phyloP scores from a whole-genome alignment of 352 stramenopile species.

The Phytophthora sansomeana region DNA sequence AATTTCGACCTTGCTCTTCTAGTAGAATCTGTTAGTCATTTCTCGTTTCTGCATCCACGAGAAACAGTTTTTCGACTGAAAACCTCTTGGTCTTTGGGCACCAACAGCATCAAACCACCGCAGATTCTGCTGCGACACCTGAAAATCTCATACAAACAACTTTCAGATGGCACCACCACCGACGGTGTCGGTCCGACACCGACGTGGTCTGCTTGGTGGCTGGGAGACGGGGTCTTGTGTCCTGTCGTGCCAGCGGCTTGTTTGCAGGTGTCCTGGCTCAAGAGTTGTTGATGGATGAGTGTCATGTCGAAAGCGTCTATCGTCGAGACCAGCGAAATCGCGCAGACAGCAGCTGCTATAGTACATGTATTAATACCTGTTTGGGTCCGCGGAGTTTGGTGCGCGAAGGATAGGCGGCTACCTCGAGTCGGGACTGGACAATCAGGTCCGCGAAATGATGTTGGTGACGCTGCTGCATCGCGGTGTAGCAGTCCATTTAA shows the following conservation, averaged over 20 bases:
- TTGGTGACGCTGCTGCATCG: conserved; percentile 13
- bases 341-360: not conserved
- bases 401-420: too few species aligned
- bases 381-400: not conserved
- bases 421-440: not conserved
- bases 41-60: too few species aligned
- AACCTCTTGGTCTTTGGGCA: too few species aligned
- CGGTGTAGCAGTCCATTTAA: not conserved
- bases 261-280: conserved; percentile 20
- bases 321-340: not conserved
- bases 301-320: conserved; percentile 18
- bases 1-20: too few species aligned
- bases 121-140: too few species aligned
- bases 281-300: conserved; percentile 25
- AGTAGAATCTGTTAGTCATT: too few species aligned
- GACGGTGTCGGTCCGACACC: too few species aligned
- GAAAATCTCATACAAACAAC: too few species aligned
- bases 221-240: not conserved
- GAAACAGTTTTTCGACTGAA: too few species aligned
- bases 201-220: conserved; percentile 1
- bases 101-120: too few species aligned
- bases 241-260: not conserved
- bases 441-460: conserved; percentile 3
- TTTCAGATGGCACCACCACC: not conserved
- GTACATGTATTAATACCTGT: not conserved